These are phyloP conservation scores for Suillus subluteus DNA, from an alignment of 768 basidiomycete species.

Conservation along the genomic window DNA sequence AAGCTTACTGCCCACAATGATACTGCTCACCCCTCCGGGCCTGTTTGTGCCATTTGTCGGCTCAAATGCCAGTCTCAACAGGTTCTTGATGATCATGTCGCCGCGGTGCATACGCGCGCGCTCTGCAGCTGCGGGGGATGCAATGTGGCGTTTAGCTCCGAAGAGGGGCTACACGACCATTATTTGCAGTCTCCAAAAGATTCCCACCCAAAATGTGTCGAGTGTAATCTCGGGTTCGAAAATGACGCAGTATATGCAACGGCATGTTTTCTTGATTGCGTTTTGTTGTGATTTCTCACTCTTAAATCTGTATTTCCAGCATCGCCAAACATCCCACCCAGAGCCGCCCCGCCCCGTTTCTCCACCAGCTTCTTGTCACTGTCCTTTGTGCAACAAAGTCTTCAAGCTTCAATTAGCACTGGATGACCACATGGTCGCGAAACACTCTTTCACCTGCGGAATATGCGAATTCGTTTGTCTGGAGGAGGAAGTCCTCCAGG, in stretches of 20 bases:
- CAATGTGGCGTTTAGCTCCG: slow-evolving; percentile 25
- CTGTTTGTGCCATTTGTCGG: slow-evolving; percentile 31
- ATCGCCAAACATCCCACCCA: slow-evolving; percentile 3
- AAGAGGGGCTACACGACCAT: slow-evolving; percentile 43
- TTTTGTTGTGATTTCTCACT: not conserved
- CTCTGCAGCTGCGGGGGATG: slow-evolving; percentile 27
- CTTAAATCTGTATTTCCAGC: not conserved
- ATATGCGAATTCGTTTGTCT: not conserved
- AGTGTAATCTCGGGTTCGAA: slow-evolving; percentile 40
- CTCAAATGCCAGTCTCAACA: slow-evolving; percentile 23
- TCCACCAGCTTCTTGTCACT: not conserved
- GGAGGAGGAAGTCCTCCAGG: slow-evolving; percentile 20
- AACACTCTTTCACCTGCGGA: not conserved
- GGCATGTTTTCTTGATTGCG: slow-evolving; percentile 26
- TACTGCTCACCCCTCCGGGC: slow-evolving; percentile 26
- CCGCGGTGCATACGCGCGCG: slow-evolving; percentile 30
- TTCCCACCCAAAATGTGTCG: slow-evolving; percentile 40
- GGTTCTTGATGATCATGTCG: slow-evolving; percentile 34
- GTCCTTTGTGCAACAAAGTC: not conserved
- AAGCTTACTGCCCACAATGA: slow-evolving; percentile 29
- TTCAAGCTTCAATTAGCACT: slow-evolving; percentile 5
- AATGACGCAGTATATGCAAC: slow-evolving; percentile 29
- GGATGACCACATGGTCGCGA: slow-evolving; percentile 4
- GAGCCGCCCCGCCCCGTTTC: not conserved
- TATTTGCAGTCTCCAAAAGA: slow-evolving; percentile 39